Base-by-base conservation (phyloP, 345 rosid genomes). In the Eutrema japonicum region DNA sequence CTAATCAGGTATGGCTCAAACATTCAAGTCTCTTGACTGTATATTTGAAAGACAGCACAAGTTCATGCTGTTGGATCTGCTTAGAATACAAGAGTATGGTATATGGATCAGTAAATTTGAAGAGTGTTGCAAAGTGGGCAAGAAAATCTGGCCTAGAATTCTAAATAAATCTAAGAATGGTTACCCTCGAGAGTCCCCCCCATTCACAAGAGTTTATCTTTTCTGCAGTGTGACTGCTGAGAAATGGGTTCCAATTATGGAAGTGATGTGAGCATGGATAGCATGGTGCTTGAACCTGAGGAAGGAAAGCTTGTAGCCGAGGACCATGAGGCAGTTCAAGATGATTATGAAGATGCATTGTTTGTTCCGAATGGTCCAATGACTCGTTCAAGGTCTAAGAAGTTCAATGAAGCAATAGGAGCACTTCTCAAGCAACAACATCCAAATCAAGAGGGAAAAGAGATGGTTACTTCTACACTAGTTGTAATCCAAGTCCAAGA, bases 221-320 rank as follows among this genome's bases (percentile, higher is more conserved):
- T 70, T 82, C 49, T 84, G 54, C 83, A 90, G 98, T 72, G 98
- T 93, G 79, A 91, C 96, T 38, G 96, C 95, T 16, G 98, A 94
- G 82, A 91, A 88, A 81, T 94, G 98, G 98, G 92, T 94, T 78
- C 98, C 96, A 37, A 84, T 87, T 9, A 70, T 88, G 41, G 96
- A 91, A 88, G n/a, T n/a, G n/a, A n/a, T n/a, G n/a, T n/a, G n/a
- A n/a, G n/a, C n/a, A n/a, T n/a, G n/a, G n/a, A n/a, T n/a, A n/a
- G n/a, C n/a, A n/a, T n/a, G n/a, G n/a, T n/a, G n/a, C n/a, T n/a
- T n/a, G n/a, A n/a, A n/a, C n/a, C n/a, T n/a, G n/a, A n/a, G n/a
- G n/a, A n/a, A n/a, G n/a, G n/a, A n/a, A n/a, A n/a, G n/a, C n/a
- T n/a, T n/a, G n/a, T n/a, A n/a, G n/a, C n/a, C n/a, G n/a, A n/a